Conservation (phyloP, 2,329 filamentous ascomycete species). For the Ploettnerulaceae sp. region DNA sequence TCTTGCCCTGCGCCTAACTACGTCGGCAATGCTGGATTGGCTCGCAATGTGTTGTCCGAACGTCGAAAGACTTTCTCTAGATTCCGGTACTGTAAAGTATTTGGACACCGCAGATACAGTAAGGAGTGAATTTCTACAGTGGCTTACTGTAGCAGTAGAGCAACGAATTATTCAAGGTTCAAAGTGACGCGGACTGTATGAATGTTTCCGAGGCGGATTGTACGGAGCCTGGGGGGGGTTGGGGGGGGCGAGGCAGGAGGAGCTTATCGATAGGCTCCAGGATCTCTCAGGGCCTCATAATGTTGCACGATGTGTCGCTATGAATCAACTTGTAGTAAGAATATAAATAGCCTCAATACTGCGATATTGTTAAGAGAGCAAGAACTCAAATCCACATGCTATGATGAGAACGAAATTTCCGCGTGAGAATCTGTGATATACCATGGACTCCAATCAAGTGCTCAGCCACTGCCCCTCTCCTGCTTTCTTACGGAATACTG, state of each 20-base stretch:
- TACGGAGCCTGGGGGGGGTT: neutral
- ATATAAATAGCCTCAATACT: constrained; percentile 4
- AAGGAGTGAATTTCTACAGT: neutral
- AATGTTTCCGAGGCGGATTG: too few relatives aligned
- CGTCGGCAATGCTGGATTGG: neutral
- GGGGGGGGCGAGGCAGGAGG: neutral
- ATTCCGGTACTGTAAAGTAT: neutral
- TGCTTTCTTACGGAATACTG: too few relatives aligned
- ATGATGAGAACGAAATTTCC: too few relatives aligned
- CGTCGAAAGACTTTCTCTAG: neutral
- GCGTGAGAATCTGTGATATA: constrained; percentile 8
- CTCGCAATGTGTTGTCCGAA: neutral
- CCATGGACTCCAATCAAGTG: neutral
- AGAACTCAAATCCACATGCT: too few relatives aligned
- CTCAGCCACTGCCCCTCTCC: constrained; percentile 12
- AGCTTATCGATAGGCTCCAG: constrained; percentile 8
- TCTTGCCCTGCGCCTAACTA: constrained; percentile 3
- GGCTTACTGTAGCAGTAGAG: too few relatives aligned
- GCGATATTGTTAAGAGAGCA: neutral
- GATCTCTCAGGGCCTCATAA: neutral
- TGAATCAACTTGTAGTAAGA: neutral
- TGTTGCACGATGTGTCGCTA: neutral
- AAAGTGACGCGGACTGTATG: too few relatives aligned
- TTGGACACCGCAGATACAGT: neutral
- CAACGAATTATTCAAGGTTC: too few relatives aligned